phyloP scores from a whole-genome alignment of 2,329 filamentous ascomycete genomes.

The Pyricularia sp. region DNA sequence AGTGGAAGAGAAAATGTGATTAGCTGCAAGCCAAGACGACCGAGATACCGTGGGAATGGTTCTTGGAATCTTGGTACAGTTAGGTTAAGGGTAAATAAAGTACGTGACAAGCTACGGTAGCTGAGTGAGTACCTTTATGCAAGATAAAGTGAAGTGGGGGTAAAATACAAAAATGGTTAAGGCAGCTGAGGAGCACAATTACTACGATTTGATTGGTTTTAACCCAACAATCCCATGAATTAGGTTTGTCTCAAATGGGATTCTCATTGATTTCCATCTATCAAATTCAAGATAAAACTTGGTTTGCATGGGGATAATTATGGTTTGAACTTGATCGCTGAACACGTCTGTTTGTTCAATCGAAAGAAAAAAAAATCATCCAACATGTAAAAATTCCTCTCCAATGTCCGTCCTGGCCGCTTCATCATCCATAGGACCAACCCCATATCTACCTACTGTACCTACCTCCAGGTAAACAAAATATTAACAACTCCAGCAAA shows the following conservation, averaged over 20 bases:
- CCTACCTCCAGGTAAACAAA: too few species aligned
- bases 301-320: neutral
- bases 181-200: neutral
- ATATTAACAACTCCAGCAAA: neutral
- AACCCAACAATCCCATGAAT: neutral
- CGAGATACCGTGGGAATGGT: neutral
- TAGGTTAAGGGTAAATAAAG: too few species aligned
- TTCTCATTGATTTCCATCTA: neutral
- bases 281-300: neutral
- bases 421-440: too few species aligned
- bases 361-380: too few species aligned
- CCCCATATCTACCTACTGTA: too few species aligned
- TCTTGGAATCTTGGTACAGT: too few species aligned
- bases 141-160: neutral
- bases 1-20: neutral
- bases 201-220: neutral
- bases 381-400: too few species aligned
- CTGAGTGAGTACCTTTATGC: too few species aligned
- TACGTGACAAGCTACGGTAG: too few species aligned
- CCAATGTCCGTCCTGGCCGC: too few species aligned
- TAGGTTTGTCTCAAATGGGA: neutral
- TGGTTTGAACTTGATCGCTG: neutral
- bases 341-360: neutral
- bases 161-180: neutral
- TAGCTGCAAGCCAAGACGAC: neutral